Base-by-base conservation (phyloP, 2,329 filamentous ascomycete species). In the Arthrobotrys pseudoclavata region DNA sequence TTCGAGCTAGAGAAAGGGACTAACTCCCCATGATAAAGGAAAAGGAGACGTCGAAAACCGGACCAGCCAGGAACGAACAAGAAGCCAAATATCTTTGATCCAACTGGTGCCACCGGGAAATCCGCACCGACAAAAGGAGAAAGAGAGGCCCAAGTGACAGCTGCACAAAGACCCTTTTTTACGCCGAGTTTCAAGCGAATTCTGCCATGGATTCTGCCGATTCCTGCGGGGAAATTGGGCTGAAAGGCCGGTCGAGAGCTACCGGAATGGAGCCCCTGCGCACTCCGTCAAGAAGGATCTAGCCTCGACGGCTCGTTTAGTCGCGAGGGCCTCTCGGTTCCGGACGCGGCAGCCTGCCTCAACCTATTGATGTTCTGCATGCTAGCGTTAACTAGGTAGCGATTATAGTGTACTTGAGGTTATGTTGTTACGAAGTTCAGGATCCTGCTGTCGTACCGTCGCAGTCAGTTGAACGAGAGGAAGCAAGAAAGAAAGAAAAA, bases 181-280 rank as follows among this genome's bases (percentile, higher is more conserved):
- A 6, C 29, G 70, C 70, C 61, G 57, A 62, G 71, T 69, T 66
- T 47, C 71, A 64, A 64, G 71, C 71, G 71, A 76, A 57, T 76
- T 74, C 34, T 69, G 64, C 42, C 63, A 63, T 64, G 71, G 68
- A 55, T 76, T 74, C 31, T 69, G 64, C 45, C 64, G 53, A 76
- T 69, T 76, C 48, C 29, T 76, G 71, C 64, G 71, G 64, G 71
- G 71, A 76, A 68, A 69, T 60, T 69, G 47, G 64, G 66, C 37
- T 48, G 57, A 53, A 34, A 24, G 55, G 52, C 53, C 47, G 55
- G 29, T 31, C 24, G 45, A 37, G 34, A 34, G 29, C 34, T n/a
- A 63, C 40, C 45, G 53, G 61, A 55, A 53, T 29, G 45, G 63
- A 26, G 31, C 63, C 52, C 60, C 40, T 71, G 69, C 37, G 15